Conservation (phyloP, 192 early-diverging fungal genomes). For the Linnemannia elongata region DNA sequence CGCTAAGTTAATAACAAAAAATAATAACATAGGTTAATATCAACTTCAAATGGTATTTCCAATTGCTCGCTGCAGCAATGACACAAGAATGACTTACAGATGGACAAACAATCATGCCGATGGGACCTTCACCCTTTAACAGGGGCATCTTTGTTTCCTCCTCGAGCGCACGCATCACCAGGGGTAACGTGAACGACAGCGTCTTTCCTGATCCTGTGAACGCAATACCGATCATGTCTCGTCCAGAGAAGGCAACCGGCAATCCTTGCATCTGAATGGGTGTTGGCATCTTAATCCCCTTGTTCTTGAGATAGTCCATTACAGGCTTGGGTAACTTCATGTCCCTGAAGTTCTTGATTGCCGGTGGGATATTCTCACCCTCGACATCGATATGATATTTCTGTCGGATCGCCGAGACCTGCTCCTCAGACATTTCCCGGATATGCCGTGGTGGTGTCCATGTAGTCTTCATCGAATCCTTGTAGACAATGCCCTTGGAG, state of each 20-base stretch:
- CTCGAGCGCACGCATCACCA: conserved; percentile 94
- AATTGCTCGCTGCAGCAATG: background rate
- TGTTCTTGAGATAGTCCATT: conserved; percentile 81
- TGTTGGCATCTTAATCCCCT: conserved; percentile 90
- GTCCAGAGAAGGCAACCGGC: conserved; percentile 88
- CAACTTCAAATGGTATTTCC: background rate
- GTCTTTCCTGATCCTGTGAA: conserved; percentile 99
- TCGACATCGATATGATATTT: conserved; percentile 93
- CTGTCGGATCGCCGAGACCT: conserved; percentile 72
- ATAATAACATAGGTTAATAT: background rate
- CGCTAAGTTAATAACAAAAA: conserved; percentile 62
- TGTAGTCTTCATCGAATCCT: conserved; percentile 85
- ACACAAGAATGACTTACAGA: conserved; percentile 69
- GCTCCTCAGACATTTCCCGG: conserved; percentile 65
- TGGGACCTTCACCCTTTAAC: conserved; percentile 88
- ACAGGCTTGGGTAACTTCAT: conserved; percentile 91
- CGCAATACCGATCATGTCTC: conserved; percentile 99
- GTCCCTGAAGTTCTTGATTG: conserved; percentile 82
- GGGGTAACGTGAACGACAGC: conserved; percentile 93
- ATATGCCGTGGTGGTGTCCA: conserved; percentile 88
- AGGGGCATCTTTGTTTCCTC: conserved; percentile 90
- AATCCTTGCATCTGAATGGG: conserved; percentile 99
- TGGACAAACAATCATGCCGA: conserved; percentile 95
- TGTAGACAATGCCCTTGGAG: conserved; percentile 89
- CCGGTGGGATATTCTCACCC: conserved; percentile 88